Percentiles rank a stretch among this genome's conserved stretches.
Conservation (phyloP, 176 grass and related monocot genomes). For the Triticum urartu region DNA sequence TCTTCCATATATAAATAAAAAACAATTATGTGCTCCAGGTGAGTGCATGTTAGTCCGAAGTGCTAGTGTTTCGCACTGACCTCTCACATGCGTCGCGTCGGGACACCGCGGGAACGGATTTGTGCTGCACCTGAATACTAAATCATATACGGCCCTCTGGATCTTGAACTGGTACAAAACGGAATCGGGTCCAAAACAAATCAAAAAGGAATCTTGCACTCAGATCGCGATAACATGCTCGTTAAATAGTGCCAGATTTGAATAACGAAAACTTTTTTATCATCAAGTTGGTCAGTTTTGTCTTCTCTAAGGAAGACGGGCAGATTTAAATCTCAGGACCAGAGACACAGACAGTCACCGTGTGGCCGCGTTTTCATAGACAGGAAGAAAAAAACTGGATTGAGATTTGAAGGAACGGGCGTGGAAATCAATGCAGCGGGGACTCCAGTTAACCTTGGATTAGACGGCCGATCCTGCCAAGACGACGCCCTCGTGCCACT, state of each 20-base stretch:
- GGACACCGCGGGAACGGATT: neutral
- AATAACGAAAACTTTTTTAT: neutral
- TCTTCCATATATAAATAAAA: neutral
- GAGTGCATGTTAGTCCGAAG: neutral
- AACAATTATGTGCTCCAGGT: neutral
- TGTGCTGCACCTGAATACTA: neutral
- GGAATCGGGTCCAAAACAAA: constrained; percentile 17
- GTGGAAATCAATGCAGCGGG: neutral
- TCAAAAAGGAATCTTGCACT: constrained; percentile 24
- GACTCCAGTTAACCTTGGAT: neutral
- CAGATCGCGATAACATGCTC: neutral
- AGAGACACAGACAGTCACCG: neutral
- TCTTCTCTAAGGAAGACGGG: neutral
- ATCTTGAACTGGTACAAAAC: constrained; percentile 16
- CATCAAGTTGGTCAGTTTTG: neutral
- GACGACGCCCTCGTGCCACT: constrained; percentile 23
- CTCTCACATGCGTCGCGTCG: neutral
- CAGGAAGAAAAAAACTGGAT: neutral
- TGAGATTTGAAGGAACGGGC: neutral
- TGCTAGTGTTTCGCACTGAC: neutral
- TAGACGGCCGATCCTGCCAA: constrained; percentile 3
- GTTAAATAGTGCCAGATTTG: neutral
- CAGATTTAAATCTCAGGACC: neutral
- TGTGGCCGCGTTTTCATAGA: neutral
- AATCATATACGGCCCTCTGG: neutral